Base-by-base conservation (phyloP, 495 filamentous ascomycete genomes). In the Cairneyella variabilis region DNA sequence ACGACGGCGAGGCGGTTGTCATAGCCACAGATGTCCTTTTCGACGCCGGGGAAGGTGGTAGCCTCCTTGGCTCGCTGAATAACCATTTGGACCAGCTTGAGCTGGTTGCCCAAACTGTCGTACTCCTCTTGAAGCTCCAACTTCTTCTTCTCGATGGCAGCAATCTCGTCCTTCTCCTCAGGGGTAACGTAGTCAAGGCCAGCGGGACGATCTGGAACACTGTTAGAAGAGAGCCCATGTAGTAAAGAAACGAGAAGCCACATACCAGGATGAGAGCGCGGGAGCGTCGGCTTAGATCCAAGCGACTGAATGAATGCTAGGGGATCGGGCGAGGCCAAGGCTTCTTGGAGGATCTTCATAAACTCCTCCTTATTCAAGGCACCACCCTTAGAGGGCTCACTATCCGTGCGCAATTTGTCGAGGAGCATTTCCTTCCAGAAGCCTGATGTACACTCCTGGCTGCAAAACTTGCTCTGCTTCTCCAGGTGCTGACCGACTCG, bases 381-480 rank as follows among this genome's bases (percentile, higher is more conserved):
- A 26, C 56, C 53, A 18, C 58, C 61, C 20, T 53, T 53, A 12
- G 54, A 52, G 17, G 60, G 53, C 30, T 49, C 18, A 3, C 51
- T 40, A 45, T 64, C 47, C 9, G 45, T 34, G 3, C 59, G 51
- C 16, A 59, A 28, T 23, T 71, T 63, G 34, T 71, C 67, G 14
- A 65, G 69, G 4, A 69, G 65, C 72, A 86, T 81, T 55, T 79
- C 86, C 48, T 80, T 68, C 23, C 70, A 69, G 21, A 56, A 63
- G 8, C 14, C 42, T 0, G 26, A 2, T 20, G 78, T 82, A 44
- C 86, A 85, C 32, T 79, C 82, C 37, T 88, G 83, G 27, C 73
- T 77, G 67, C 85, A 89, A 60, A 88, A 89, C 66, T 88, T 89
- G 68, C 80, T 84, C 18, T 64, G 71, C 4, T 69, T 69, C 23